Conservation (phyloP, 768 basidiomycete species). For the Ephemerocybe angulata region DNA sequence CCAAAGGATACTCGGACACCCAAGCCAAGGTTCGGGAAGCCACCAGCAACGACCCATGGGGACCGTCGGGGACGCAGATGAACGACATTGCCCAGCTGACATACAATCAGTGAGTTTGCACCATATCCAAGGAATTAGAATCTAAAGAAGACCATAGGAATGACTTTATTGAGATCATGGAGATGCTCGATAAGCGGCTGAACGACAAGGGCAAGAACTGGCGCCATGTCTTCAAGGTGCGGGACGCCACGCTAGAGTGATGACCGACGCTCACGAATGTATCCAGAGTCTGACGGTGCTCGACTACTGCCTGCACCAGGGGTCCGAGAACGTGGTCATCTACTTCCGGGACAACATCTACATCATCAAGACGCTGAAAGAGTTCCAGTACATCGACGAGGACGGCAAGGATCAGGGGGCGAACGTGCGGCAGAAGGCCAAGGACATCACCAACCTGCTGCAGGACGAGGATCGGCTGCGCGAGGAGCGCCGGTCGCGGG, state of each 20-base stretch:
- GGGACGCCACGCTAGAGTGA: not conserved
- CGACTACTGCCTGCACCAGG: constrained; percentile 94
- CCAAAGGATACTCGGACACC: constrained; percentile 91
- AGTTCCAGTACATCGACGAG: constrained; percentile 96
- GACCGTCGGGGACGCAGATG: constrained; percentile 97
- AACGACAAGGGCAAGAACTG: constrained; percentile 99
- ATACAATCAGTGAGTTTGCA: constrained; percentile 81
- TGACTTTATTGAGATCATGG: constrained; percentile 99
- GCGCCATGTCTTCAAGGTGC: constrained; percentile 97
- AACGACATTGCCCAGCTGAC: constrained; percentile 97
- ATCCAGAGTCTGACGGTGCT: constrained; percentile 82
- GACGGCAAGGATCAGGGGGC: constrained; percentile 96
- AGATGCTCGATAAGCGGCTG: constrained; percentile 97
- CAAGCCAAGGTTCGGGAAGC: constrained; percentile 96
- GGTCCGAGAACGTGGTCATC: constrained; percentile 96
- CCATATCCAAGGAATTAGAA: not conserved
- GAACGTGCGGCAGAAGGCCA: constrained; percentile 96
- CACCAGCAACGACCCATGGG: constrained; percentile 97
- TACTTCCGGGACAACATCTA: constrained; percentile 98
- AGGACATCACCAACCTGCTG: constrained; percentile 94
- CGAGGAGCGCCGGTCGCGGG: constrained; percentile 78
- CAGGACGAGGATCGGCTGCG: constrained; percentile 82
- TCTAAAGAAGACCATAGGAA: constrained; percentile 40
- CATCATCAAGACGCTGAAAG: constrained; percentile 97
- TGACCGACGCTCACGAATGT: not conserved